phyloP scores from a whole-genome alignment of 805 yeast genomes.

The Isabelozyma gotoi region DNA sequence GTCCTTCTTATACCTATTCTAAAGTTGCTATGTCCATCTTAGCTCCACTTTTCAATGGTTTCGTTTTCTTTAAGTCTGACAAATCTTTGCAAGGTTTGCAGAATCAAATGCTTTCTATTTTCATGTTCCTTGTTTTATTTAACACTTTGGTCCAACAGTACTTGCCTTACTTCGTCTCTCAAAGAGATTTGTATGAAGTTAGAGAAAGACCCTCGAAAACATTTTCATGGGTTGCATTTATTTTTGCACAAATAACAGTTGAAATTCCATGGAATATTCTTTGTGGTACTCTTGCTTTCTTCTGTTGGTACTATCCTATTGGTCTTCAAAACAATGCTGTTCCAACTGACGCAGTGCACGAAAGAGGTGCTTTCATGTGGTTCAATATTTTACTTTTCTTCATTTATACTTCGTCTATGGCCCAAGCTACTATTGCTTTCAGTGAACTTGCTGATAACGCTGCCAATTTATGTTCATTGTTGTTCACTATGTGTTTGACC shows the following conservation, averaged over 20 bases:
- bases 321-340: constrained; percentile 24
- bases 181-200: constrained; percentile 67
- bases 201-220: constrained; percentile 75
- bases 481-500: constrained; percentile 61
- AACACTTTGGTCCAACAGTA: constrained; percentile 61
- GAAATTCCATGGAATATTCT: constrained; percentile 66
- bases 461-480: constrained; percentile 55
- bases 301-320: constrained; percentile 49
- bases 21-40: constrained; percentile 42
- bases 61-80: constrained; percentile 59
- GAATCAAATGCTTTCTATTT: constrained; percentile 74
- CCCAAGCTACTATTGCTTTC: constrained; percentile 59
- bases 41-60: constrained; percentile 64
- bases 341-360: constrained; percentile 25
- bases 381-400: constrained; percentile 42
- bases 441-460: constrained; percentile 60
- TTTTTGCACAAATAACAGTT: constrained; percentile 58
- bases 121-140: constrained; percentile 62
- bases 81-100: constrained; percentile 29
- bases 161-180: constrained; percentile 53
- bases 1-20: constrained; percentile 43
- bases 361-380: constrained; percentile 61
- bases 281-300: constrained; percentile 65
- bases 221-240: constrained; percentile 63
- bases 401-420: constrained; percentile 57